Evolutionary conservation across 495 filamentous ascomycete genomes (phyloP), one percentile per base, ranked within the genome.

Genomic region (Aspergillus heteromorphus): DNA sequence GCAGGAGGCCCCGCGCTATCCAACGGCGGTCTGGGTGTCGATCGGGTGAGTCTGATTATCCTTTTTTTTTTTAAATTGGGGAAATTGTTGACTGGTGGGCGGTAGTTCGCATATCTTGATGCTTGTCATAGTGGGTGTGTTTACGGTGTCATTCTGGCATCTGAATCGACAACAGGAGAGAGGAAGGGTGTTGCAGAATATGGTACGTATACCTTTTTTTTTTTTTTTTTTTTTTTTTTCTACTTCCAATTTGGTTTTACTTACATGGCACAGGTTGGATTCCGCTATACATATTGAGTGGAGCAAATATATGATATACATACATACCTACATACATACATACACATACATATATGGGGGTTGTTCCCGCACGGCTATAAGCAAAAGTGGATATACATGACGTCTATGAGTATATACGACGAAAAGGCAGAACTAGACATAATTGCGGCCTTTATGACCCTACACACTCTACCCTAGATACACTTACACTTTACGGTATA

Each of bases 11-110:
- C 87, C 87, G 8, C 63, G 71, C 56, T 90, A 90, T 63, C 63
- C 75, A 23, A 90, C 86, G 0, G 87, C 87, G 1, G 78, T 89
- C 3, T 89, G 84, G 83, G 78, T 88, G 11, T 86, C 82, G 1
- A 85, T 89, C 45, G 84, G 83, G 69, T 86, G 36, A 65, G 66
- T 63, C 34, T 34, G 16, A 50, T 49, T 1, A 6, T 34, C 21
- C 13, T n/a, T n/a, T n/a, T n/a, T n/a, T n/a, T n/a, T n/a, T n/a
- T n/a, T n/a, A n/a, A n/a, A n/a, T n/a, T n/a, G n/a, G n/a, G n/a
- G n/a, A n/a, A n/a, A 47, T 3, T 9, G 41, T 30, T 11, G 9
- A 27, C 51, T 54, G 16, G 49, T 20, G 10, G 11, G 48, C 49
- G 14, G 13, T 42, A 79, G 77, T 2, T 81, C 84, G 7, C 87